Percentiles rank a stretch among this genome's conserved stretches.
phyloP scores from a whole-genome alignment of 164 flowering plant genomes.

The Euptelea pleiosperma region DNA sequence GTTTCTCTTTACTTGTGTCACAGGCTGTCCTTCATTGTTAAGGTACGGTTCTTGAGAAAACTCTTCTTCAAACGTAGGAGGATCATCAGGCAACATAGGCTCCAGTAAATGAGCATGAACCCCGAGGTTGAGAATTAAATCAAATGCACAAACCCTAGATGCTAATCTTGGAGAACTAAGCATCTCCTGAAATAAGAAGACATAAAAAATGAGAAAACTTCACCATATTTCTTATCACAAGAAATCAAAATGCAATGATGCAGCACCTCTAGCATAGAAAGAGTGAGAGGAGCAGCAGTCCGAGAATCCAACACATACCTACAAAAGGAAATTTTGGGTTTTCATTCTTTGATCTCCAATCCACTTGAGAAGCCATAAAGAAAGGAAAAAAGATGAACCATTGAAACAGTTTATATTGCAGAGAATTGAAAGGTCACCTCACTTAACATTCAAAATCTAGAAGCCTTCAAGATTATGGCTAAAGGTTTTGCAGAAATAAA shows the following conservation, averaged over 20 bases:
- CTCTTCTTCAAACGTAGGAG: conserved; percentile 75
- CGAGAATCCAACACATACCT: conserved; percentile 93
- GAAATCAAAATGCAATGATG: conserved; percentile 17
- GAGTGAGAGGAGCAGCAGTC: conserved; percentile 90
- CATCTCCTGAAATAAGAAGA: conserved; percentile 72
- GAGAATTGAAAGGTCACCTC: not conserved
- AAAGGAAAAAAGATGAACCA: not conserved
- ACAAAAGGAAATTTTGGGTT: conserved; percentile 27
- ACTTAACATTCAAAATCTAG: not conserved
- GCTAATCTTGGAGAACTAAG: conserved; percentile 57
- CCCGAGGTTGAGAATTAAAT: conserved; percentile 90
- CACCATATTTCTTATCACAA: not conserved
- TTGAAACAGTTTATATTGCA: not conserved
- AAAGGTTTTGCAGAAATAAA: no score
- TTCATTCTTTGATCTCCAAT: conserved; percentile 7
- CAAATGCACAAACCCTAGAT: conserved; percentile 86
- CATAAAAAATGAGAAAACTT: conserved; percentile 15
- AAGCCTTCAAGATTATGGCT: no score
- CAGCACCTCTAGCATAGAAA: conserved; percentile 93
- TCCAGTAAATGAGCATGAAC: conserved; percentile 97
- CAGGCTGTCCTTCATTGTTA: conserved; percentile 44
- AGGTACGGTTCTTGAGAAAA: conserved; percentile 51
- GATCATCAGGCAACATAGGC: conserved; percentile 61
- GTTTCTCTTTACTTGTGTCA: conserved; percentile 32
- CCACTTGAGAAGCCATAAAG: not conserved